Conservation (phyloP, 2,329 filamentous ascomycete species). For the Diaporthe sp. region DNA sequence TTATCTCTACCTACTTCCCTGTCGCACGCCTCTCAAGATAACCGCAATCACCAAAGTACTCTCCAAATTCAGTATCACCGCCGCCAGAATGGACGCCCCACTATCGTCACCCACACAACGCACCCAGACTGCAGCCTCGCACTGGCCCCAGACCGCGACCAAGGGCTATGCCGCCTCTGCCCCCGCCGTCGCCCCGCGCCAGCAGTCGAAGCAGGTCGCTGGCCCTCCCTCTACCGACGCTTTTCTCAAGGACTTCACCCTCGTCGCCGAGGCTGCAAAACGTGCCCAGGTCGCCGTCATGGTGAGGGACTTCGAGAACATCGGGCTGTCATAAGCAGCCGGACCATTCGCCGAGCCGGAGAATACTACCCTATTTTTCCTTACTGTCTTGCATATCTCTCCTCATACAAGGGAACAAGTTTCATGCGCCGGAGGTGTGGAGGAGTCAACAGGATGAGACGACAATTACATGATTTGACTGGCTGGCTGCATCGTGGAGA, state of each 20-base stretch:
- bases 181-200: slow-evolving; percentile 46
- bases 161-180: slow-evolving; percentile 18
- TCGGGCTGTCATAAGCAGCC: slow-evolving; percentile 64
- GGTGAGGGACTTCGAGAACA: slow-evolving; percentile 85
- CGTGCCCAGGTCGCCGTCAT: slow-evolving; percentile 90
- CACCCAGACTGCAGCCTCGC: slow-evolving; percentile 45
- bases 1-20: not conserved
- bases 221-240: slow-evolving; percentile 59
- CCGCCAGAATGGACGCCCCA: slow-evolving; percentile 48
- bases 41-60: not conserved
- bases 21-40: not conserved
- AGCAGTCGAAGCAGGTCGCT: slow-evolving; percentile 40
- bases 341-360: not conserved
- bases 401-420: slow-evolving; percentile 3
- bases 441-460: slow-evolving; percentile 1
- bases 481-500: not conserved
- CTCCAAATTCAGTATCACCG: not conserved
- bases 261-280: slow-evolving; percentile 93
- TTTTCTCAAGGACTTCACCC: slow-evolving; percentile 84
- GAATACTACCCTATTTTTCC: too few species aligned
- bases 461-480: slow-evolving; percentile 12
- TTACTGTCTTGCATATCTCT: not conserved
- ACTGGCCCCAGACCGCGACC: slow-evolving; percentile 41
- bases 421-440: slow-evolving; percentile 3
- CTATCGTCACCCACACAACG: slow-evolving; percentile 46